Evolutionary conservation across 129 eudicot genomes (phyloP).

Genomic region (Pseudognaphalium luteoalbum): DNA sequence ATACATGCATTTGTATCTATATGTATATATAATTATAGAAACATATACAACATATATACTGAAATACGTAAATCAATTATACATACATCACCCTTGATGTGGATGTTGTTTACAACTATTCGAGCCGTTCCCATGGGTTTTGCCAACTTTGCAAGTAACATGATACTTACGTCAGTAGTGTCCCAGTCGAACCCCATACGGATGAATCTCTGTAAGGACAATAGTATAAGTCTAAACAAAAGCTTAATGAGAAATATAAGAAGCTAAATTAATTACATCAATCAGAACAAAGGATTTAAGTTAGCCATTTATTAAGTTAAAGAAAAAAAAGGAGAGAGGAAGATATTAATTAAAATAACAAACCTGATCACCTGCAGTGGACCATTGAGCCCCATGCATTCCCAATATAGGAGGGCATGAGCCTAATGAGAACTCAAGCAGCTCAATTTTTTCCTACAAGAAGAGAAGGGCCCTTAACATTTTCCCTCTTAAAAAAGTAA

Average conservation of each 20-base stretch:
- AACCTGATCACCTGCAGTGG: slow-evolving; percentile 76
- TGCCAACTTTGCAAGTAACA: slow-evolving; percentile 88
- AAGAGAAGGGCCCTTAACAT: slow-evolving; percentile 3
- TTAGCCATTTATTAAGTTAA: neutral
- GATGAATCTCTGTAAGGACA: slow-evolving; percentile 56
- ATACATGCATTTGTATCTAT: neutral
- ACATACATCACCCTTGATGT: slow-evolving; percentile 97
- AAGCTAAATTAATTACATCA: neutral
- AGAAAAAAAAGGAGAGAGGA: too few relatives aligned
- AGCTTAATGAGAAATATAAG: neutral
- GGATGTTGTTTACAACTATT: slow-evolving; percentile 76
- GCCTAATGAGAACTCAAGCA: slow-evolving; percentile 86
- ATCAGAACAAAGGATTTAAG: slow-evolving; percentile 3
- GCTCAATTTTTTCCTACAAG: slow-evolving; percentile 84
- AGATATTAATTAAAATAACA: slow-evolving; percentile 11
- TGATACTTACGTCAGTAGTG: slow-evolving; percentile 69
- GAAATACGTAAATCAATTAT: slow-evolving; percentile 13
- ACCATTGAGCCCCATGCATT: slow-evolving; percentile 84
- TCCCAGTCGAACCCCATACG: slow-evolving; percentile 97
- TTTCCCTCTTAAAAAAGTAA: neutral
- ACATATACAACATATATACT: neutral
- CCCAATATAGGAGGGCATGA: slow-evolving; percentile 79
- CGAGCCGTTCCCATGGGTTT: slow-evolving; percentile 93
- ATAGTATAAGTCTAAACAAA: neutral
- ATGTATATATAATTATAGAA: neutral